Percentiles rank a stretch among this genome's conserved stretches.
phyloP scores from a whole-genome alignment of 2,329 filamentous ascomycete species.

The Westerdykella aurantiaca region DNA sequence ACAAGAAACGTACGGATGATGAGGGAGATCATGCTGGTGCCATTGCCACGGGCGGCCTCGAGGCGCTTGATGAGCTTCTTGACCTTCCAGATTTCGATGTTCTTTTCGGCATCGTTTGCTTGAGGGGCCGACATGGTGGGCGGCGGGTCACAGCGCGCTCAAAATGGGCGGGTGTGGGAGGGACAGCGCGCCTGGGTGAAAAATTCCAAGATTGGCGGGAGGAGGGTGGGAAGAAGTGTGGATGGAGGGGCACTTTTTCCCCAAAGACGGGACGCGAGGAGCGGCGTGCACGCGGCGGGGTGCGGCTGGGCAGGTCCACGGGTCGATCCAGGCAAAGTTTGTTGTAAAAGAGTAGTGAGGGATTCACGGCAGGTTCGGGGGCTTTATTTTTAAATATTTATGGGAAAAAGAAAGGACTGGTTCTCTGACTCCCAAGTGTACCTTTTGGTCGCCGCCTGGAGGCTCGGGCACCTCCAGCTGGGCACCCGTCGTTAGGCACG shows the following conservation, averaged over 20 bases:
- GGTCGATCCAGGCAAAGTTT: slow-evolving; percentile 7
- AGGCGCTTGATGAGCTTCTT: slow-evolving; percentile 99
- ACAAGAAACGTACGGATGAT: slow-evolving; percentile 73
- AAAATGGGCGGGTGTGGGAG: slow-evolving; percentile 2
- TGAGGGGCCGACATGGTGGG: slow-evolving; percentile 44
- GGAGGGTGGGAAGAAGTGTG: slow-evolving; percentile 11
- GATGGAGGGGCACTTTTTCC: slow-evolving; percentile 5
- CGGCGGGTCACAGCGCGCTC: slow-evolving; percentile 8
- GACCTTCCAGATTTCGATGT: slow-evolving; percentile 92
- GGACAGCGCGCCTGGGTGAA: slow-evolving; percentile 6
- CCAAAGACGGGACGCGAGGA: slow-evolving; percentile 1
- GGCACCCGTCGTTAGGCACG: no score
- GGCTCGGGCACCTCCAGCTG: no score
- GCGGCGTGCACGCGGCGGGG: neutral
- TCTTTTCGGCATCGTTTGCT: slow-evolving; percentile 96
- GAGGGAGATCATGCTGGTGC: slow-evolving; percentile 98
- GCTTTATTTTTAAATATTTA: no score
- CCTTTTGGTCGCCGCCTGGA: no score
- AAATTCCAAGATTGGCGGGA: slow-evolving; percentile 1
- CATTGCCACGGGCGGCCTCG: slow-evolving; percentile 94
- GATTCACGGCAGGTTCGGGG: no score
- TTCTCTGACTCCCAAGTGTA: no score
- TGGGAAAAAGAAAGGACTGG: no score
- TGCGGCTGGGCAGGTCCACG: slow-evolving; percentile 12
- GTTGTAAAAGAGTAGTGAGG: neutral